phyloP scores from a whole-genome alignment of 2,329 filamentous ascomycete species.

The Fusarium sp. region DNA sequence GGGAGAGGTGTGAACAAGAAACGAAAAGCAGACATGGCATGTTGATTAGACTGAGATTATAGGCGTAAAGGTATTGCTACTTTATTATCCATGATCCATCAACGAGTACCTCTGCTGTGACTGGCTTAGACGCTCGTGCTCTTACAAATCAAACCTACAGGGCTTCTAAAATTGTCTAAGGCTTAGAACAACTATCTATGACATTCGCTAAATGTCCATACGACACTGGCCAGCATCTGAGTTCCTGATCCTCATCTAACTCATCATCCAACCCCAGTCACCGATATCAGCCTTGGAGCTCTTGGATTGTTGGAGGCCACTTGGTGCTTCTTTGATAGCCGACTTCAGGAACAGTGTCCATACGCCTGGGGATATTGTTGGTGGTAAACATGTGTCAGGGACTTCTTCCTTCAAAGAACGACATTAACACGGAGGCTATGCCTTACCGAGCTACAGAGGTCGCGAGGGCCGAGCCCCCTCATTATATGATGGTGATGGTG shows the following conservation, averaged over 20 bases:
- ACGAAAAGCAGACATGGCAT: not conserved
- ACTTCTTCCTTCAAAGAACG: too few species aligned
- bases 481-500: too few species aligned
- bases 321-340: not conserved
- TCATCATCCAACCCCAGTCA: not conserved
- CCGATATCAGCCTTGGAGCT: not conserved
- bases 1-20: not conserved
- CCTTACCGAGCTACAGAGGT: too few species aligned
- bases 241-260: too few species aligned
- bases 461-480: too few species aligned
- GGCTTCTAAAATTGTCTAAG: not conserved
- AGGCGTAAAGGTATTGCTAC: not conserved
- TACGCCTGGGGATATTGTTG: not conserved
- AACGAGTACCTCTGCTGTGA: not conserved
- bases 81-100: not conserved
- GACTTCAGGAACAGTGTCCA: not conserved
- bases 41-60: not conserved
- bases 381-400: not conserved
- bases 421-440: too few species aligned
- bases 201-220: too few species aligned
- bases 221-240: too few species aligned
- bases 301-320: not conserved
- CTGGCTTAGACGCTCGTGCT: rapidly evolving
- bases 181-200: not conserved
- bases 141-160: not conserved